These are phyloP conservation scores for Anastatica hierochuntica DNA, from an alignment of 345 rosid genomes.

Conservation along the genomic window DNA sequence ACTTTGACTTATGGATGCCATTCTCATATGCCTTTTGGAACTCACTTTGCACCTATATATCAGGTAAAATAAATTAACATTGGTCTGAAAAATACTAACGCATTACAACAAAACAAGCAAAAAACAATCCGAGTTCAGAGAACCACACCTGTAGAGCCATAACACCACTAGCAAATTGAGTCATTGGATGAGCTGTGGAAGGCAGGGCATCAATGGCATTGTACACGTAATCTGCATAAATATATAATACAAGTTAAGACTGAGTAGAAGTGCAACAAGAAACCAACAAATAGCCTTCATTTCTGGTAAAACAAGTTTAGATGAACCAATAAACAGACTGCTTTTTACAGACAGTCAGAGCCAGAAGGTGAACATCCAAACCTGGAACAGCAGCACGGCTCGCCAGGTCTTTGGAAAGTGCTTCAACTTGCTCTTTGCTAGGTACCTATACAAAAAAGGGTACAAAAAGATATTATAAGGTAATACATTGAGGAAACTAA, in stretches of 20 bases:
- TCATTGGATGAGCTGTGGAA: slow-evolving; percentile 91
- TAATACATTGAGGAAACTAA: background rate
- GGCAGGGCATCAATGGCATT: slow-evolving; percentile 93
- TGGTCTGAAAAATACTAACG: background rate
- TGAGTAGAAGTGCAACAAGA: background rate
- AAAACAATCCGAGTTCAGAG: background rate
- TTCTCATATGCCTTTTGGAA: no score
- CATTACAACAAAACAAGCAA: background rate
- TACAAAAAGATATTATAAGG: background rate
- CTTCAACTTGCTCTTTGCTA: slow-evolving; percentile 81
- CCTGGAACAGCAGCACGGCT: slow-evolving; percentile 89
- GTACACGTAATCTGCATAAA: slow-evolving; percentile 65
- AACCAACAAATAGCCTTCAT: background rate
- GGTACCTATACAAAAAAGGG: slow-evolving; percentile 37
- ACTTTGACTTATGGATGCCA: slow-evolving; percentile 89
- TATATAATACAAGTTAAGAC: background rate
- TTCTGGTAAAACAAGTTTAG: background rate
- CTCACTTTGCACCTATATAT: slow-evolving; percentile 82
- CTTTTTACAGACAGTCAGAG: background rate
- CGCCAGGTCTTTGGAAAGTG: slow-evolving; percentile 68
- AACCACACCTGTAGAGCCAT: slow-evolving; percentile 91
- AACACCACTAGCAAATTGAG: slow-evolving; percentile 94
- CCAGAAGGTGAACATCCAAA: slow-evolving; percentile 20
- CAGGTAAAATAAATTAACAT: slow-evolving; percentile 6
- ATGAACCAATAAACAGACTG: slow-evolving; percentile 4